Conservation (phyloP, 306 rosid species). For the Castanea sativa region DNA sequence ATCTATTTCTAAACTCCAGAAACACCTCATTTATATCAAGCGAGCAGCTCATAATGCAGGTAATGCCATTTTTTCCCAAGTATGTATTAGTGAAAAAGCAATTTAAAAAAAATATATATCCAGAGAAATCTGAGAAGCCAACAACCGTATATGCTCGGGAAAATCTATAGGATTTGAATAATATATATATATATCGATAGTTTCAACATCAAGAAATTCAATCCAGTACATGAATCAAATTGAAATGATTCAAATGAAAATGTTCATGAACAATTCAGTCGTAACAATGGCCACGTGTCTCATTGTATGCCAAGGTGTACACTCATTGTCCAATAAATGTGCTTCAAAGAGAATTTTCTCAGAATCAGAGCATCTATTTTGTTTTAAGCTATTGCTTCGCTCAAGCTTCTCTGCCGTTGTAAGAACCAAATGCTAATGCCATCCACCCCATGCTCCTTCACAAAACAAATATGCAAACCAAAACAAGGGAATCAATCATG, state of each 20-base stretch:
- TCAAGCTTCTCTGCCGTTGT: slow-evolving; percentile 4
- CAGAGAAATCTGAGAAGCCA: not conserved
- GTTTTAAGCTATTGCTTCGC: slow-evolving; percentile 15
- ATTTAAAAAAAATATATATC: not conserved
- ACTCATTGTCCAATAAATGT: not conserved
- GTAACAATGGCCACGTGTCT: slow-evolving; percentile 24
- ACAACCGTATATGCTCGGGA: not conserved
- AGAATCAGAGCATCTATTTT: slow-evolving; percentile 10
- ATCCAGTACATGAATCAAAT: slow-evolving; percentile 12
- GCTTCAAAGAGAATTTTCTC: slow-evolving; percentile 5
- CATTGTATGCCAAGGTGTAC: not conserved
- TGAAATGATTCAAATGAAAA: slow-evolving; percentile 17
- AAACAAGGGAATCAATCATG: slow-evolving; percentile 17
- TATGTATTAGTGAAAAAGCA: not conserved
- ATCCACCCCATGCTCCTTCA: slow-evolving; percentile 6
- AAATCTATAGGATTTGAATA: not conserved
- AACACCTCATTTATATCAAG: not conserved
- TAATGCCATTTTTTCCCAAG: not conserved
- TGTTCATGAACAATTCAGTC: slow-evolving; percentile 32
- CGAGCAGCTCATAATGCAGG: not conserved
- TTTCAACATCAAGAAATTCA: slow-evolving; percentile 29
- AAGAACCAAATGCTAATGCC: slow-evolving; percentile 19
- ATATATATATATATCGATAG: slow-evolving; percentile 8
- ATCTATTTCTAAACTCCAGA: not conserved
- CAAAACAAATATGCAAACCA: not conserved